These are phyloP conservation scores for Bruguiera parviflora DNA, from an alignment of 345 rosid species.

Conservation along the genomic window DNA sequence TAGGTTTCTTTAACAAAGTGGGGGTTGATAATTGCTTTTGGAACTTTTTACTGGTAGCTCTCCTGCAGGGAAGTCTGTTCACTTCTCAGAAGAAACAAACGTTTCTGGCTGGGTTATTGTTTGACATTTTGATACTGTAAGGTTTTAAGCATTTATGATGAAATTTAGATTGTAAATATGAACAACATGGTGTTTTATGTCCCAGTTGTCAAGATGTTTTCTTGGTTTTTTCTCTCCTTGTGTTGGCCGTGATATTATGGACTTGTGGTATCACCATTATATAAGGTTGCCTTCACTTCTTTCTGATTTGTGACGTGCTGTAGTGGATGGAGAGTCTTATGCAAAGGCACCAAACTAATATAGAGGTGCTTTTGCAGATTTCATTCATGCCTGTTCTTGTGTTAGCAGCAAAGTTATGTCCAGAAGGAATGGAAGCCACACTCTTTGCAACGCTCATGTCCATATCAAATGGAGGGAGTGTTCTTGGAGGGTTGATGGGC, in stretches of 20 bases:
- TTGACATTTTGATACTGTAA: no score
- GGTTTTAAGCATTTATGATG: no score
- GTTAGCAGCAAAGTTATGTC: slow-evolving; percentile 84
- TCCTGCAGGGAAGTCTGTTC: no score
- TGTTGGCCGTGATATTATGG: no score
- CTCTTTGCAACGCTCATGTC: slow-evolving; percentile 97
- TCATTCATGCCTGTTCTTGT: slow-evolving; percentile 98
- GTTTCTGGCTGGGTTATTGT: no score
- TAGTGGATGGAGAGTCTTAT: neutral
- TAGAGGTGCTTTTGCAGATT: slow-evolving; percentile 45
- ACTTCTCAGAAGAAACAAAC: no score
- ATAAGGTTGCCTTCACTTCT: neutral
- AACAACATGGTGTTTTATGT: no score
- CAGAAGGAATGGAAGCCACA: slow-evolving; percentile 98
- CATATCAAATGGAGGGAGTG: slow-evolving; percentile 85
- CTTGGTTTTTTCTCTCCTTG: no score
- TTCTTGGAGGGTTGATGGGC: slow-evolving; percentile 84
- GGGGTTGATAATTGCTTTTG: neutral
- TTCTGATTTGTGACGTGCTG: neutral
- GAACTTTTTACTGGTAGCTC: neutral
- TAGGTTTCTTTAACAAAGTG: neutral
- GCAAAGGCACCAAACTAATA: slow-evolving; percentile 1
- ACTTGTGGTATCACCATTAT: no score
- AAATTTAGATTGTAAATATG: no score
- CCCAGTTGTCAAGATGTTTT: no score